These are phyloP conservation scores for Penicillium sp. DNA, from an alignment of 2,329 filamentous ascomycete genomes.

Conservation along the genomic window DNA sequence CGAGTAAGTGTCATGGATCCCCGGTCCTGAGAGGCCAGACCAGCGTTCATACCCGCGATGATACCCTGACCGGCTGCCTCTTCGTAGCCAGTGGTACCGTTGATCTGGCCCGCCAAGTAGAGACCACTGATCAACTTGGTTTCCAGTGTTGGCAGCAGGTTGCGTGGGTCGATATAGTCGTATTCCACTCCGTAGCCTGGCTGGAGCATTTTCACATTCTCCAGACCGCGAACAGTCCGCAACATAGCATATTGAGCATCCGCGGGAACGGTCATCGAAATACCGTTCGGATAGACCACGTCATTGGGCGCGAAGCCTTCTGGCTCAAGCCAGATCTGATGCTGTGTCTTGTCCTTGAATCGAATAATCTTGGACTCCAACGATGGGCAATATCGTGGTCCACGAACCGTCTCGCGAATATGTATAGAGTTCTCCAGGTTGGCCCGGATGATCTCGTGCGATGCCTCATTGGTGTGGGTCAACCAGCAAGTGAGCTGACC, in stretches of 20 bases:
- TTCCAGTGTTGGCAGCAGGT: constrained; percentile 85
- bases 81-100: constrained; percentile 97
- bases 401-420: constrained; percentile 92
- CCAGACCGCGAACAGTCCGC: constrained; percentile 85
- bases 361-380: constrained; percentile 92
- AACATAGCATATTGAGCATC: constrained; percentile 85
- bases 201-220: constrained; percentile 89
- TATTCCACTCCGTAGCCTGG: constrained; percentile 98
- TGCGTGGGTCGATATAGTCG: constrained; percentile 94
- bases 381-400: constrained; percentile 93
- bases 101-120: constrained; percentile 95
- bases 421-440: constrained; percentile 97
- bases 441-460: constrained; percentile 81
- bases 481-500: constrained; percentile 85
- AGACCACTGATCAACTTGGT: constrained; percentile 90
- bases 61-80: constrained; percentile 95
- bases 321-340: constrained; percentile 96
- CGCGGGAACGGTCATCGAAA: constrained; percentile 94
- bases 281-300: constrained; percentile 92
- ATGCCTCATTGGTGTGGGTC: constrained; percentile 82
- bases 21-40: constrained; percentile 73
- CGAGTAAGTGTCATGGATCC: constrained; percentile 72
- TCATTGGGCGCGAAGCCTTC: constrained; percentile 86
- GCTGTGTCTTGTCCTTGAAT: constrained; percentile 78
- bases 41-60: constrained; percentile 91